Evolutionary conservation across 257 asterid species (phyloP).

Genomic region (Fraxinus excelsior): DNA sequence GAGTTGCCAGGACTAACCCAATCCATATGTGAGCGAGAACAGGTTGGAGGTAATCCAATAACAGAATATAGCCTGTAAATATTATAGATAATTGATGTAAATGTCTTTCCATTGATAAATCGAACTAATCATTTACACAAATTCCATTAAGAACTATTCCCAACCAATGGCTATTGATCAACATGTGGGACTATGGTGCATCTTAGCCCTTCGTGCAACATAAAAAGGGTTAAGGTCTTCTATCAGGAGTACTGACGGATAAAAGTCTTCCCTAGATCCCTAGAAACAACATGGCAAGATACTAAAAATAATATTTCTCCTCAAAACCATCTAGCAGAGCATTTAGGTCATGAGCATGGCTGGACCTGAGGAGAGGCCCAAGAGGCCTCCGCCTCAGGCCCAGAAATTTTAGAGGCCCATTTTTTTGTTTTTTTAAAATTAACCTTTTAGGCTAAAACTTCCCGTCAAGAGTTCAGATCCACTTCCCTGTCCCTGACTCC

Average conservation of each 20-base stretch:
- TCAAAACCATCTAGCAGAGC: not conserved
- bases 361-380: too few relatives aligned
- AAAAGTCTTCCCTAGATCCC: not conserved
- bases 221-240: not conserved
- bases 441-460: too few relatives aligned
- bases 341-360: too few relatives aligned
- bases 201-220: not conserved
- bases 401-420: too few relatives aligned
- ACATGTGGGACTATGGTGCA: not conserved
- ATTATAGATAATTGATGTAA: not conserved
- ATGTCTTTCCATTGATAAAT: slow-evolving; percentile 1
- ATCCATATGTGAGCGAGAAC: slow-evolving; percentile 78
- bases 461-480: too few relatives aligned
- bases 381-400: too few relatives aligned
- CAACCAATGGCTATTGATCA: not conserved
- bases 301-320: not conserved
- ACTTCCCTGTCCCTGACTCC: too few relatives aligned
- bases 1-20: slow-evolving; percentile 48
- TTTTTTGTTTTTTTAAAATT: too few relatives aligned
- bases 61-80: slow-evolving; percentile 82
- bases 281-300: not conserved
- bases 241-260: not conserved
- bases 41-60: slow-evolving; percentile 91
- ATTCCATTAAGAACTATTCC: slow-evolving; percentile 9
- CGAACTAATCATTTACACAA: not conserved